Evolutionary conservation across 2,329 filamentous ascomycete species (phyloP).

Genomic region (Neonectria hederae): DNA sequence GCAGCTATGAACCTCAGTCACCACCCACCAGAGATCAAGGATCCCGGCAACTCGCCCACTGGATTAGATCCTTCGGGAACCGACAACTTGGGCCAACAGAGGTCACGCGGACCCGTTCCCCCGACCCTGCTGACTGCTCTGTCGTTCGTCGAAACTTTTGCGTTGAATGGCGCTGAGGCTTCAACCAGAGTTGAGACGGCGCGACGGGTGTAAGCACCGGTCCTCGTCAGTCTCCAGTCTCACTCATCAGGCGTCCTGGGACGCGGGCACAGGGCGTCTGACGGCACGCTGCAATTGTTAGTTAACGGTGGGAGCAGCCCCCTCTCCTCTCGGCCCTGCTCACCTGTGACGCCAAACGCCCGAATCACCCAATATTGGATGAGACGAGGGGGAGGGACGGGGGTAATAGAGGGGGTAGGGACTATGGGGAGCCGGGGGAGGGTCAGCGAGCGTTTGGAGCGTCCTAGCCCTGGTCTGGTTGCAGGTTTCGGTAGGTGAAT

Average conservation of each 20-base stretch:
- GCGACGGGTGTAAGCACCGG: background rate
- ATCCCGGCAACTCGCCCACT: constrained; percentile 22
- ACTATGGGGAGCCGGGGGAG: constrained; percentile 24
- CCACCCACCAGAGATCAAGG: constrained; percentile 4
- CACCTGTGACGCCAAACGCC: constrained; percentile 41
- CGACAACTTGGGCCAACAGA: constrained; percentile 29
- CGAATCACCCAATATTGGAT: constrained; percentile 39
- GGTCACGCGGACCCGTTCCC: constrained; percentile 32
- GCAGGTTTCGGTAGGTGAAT: background rate
- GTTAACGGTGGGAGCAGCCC: constrained; percentile 30
- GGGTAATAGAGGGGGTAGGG: constrained; percentile 16
- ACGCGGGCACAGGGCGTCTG: constrained; percentile 21
- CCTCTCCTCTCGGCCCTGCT: constrained; percentile 23
- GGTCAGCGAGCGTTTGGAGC: constrained; percentile 7
- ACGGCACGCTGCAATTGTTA: constrained; percentile 19
- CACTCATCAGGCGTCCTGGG: constrained; percentile 8
- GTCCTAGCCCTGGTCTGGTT: constrained; percentile 13
- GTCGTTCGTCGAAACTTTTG: background rate
- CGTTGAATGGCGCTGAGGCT: background rate
- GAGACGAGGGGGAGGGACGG: constrained; percentile 22
- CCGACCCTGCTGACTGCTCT: background rate
- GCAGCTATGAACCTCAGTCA: constrained; percentile 8
- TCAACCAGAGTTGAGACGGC: background rate
- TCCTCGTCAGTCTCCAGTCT: background rate
- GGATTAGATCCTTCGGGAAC: constrained; percentile 11